Evolutionary conservation across 352 stramenopile genomes (phyloP), one percentile per base, ranked within the genome.

Genomic region (Pythium coloratum): DNA sequence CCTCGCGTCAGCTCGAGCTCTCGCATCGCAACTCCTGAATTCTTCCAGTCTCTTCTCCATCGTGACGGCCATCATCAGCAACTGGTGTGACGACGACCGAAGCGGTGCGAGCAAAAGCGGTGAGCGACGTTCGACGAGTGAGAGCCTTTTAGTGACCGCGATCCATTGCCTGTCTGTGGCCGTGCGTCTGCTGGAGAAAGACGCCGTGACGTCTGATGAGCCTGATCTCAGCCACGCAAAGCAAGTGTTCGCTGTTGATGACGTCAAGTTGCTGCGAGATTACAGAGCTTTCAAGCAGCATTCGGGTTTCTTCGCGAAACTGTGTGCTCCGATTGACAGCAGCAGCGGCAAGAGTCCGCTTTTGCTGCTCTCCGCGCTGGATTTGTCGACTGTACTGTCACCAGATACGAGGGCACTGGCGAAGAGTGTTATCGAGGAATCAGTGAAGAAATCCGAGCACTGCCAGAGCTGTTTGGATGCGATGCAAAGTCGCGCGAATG

Each of bases 81-180:
- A 84, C 40, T 73, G 66, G 66, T 16, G 63, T 10, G 14, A 66
- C 42, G 16, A 62, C 51, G 50, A 71, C 78, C 72, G 62, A 78
- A 67, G 44, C 7, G 34, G 30, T 30, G 13, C 40, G 69, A 53
- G 28, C 59, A 38, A 9, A 34, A 56, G 24, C 55, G 36, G 18
- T 7, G 44, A 32, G 20, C 65, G 16, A 4, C 60, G 46, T 6
- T 64, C 32, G 8, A 66, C 72, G 18, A 88, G 68, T 34, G 83
- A 90, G n/a, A 90, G 76, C 30, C 42, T 92, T 20, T 36, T 92
- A 26, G 69, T 92, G n/a, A 72, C 70, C 34, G 79, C 72, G 18
- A 60, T 92, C 14, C 71, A 87, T 14, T 82, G 69, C 36, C 47
- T 92, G 7, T 88, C 81, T 30, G 69, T 92, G 26, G 80, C 73